Evolutionary conservation across 495 filamentous ascomycete genomes (phyloP).

Genomic region (Penicillium waksmanii): DNA sequence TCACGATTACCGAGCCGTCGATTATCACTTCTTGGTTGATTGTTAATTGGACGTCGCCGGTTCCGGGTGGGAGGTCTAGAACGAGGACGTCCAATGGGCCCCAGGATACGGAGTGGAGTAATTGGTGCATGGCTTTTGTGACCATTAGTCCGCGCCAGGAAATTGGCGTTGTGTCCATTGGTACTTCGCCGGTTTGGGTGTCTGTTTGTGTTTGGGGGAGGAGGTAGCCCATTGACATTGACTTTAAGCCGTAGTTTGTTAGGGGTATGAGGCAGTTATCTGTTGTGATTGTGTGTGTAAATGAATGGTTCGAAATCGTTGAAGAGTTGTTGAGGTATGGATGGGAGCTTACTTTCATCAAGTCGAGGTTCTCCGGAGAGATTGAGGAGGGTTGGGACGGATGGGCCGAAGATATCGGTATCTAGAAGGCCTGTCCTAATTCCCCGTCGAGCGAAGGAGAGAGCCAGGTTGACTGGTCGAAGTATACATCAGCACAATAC

Average conservation of each 20-base stretch:
- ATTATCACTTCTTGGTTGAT: conserved; percentile 89
- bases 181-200: conserved; percentile 29
- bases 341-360: conserved; percentile 54
- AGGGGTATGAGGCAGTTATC: conserved; percentile 84
- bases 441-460: conserved; percentile 80
- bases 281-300: conserved; percentile 23
- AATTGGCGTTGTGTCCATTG: conserved; percentile 74
- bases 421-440: conserved; percentile 86
- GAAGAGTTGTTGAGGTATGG: background rate
- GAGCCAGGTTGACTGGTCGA: conserved; percentile 76
- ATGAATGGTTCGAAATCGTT: background rate
- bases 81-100: conserved; percentile 81
- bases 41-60: conserved; percentile 90
- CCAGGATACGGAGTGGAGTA: conserved; percentile 94
- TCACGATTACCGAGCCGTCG: conserved; percentile 87
- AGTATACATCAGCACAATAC: background rate
- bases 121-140: conserved; percentile 94
- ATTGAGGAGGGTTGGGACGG: conserved; percentile 87
- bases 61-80: conserved; percentile 90
- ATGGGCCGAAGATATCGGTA: conserved; percentile 95
- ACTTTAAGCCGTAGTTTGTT: conserved; percentile 94
- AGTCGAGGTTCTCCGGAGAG: conserved; percentile 74
- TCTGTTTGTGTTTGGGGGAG: conserved; percentile 50
- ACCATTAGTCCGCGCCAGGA: conserved; percentile 98
- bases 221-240: conserved; percentile 98